phyloP scores from a whole-genome alignment of 331 rosid species.

The Spiraea crenata region DNA sequence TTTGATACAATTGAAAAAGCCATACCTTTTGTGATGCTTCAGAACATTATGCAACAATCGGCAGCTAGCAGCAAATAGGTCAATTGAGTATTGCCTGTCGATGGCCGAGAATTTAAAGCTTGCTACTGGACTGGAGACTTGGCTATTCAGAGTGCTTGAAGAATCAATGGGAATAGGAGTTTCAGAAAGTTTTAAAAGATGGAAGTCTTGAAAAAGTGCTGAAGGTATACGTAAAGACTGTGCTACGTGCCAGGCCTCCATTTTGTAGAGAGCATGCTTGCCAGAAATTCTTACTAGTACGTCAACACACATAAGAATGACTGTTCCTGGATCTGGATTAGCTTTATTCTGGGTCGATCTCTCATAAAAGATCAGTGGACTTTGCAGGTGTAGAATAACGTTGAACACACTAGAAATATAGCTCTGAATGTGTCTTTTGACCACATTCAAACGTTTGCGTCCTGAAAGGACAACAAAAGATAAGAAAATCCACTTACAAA shows the following conservation, averaged over 20 bases:
- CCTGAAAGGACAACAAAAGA: constrained; percentile 42
- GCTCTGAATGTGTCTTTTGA: constrained; percentile 71
- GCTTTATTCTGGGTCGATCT: constrained; percentile 32
- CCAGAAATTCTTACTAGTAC: constrained; percentile 70
- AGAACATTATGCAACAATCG: constrained; percentile 62
- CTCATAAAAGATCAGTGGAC: constrained; percentile 57
- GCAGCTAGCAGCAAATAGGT: constrained; percentile 77
- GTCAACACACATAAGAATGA: constrained; percentile 90
- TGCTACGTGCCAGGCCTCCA: constrained; percentile 74
- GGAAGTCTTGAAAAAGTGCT: constrained; percentile 68
- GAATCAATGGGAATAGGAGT: constrained; percentile 36
- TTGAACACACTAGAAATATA: constrained; percentile 58
- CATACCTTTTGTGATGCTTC: constrained; percentile 78
- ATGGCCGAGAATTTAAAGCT: constrained; percentile 30
- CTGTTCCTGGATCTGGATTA: constrained; percentile 81
- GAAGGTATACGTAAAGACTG: constrained; percentile 74
- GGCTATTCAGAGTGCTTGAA: constrained; percentile 31
- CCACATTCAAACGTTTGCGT: constrained; percentile 62
- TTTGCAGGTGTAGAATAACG: constrained; percentile 72
- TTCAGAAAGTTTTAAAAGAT: constrained; percentile 48
- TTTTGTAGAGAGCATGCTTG: constrained; percentile 60
- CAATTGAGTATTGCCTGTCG: constrained; percentile 57
- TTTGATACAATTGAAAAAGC: not conserved
- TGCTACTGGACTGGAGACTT: constrained; percentile 39
- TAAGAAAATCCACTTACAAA: constrained; percentile 20